Evolutionary conservation across 306 rosid species (phyloP).

Genomic region (Ochetophila trinervis): DNA sequence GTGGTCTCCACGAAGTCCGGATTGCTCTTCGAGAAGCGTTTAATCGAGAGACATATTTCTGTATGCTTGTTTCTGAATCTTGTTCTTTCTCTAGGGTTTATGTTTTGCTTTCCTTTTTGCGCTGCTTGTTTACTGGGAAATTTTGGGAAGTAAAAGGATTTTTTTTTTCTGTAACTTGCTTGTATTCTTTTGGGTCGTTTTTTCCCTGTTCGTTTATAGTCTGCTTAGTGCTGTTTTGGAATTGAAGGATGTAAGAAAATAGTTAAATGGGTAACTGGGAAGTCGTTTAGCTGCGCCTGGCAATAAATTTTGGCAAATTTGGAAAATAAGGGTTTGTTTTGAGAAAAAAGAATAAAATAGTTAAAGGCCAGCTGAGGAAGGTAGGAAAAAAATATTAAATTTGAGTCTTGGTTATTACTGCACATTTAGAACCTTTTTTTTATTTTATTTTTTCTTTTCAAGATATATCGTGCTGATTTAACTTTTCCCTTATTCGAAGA

Average conservation of each 20-base stretch:
- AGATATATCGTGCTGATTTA: no score
- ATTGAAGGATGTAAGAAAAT: neutral
- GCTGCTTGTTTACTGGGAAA: constrained; percentile 11
- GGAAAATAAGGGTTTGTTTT: no score
- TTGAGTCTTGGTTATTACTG: no score
- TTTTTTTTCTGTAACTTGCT: neutral
- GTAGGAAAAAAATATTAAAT: no score
- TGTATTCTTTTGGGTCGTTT: neutral
- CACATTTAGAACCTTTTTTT: no score
- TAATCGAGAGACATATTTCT: constrained; percentile 78
- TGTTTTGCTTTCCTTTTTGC: neutral
- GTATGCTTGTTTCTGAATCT: constrained; percentile 30
- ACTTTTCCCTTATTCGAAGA: no score
- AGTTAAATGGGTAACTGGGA: no score
- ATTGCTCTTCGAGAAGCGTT: constrained; percentile 78
- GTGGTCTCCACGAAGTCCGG: constrained; percentile 84
- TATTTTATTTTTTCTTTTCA: no score
- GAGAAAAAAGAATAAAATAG: no score
- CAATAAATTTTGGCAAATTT: no score
- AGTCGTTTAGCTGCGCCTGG: no score
- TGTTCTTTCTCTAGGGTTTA: constrained; percentile 18
- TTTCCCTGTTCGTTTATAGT: neutral
- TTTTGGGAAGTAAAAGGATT: neutral
- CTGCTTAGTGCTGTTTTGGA: neutral
- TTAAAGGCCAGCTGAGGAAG: no score